These are phyloP conservation scores for Fistulinella staudtii DNA, from an alignment of 1,284 basidiomycete genomes.

Conservation along the genomic window DNA sequence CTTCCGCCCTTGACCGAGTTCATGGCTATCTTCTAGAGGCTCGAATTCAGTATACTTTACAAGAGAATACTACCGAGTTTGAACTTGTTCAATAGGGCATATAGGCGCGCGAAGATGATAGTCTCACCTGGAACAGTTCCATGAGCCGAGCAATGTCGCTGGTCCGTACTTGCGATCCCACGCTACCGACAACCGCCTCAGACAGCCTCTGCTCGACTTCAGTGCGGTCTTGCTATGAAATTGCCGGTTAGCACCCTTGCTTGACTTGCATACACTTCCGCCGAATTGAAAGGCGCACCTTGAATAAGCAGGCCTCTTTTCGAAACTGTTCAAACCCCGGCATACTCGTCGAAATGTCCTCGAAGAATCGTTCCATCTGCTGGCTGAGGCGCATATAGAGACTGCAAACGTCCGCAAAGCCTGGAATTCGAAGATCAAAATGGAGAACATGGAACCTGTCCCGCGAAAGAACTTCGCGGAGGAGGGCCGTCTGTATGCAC, in stretches of 20 bases:
- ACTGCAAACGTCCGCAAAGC: conserved; percentile 74
- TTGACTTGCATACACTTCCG: not conserved
- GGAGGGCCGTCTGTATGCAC: conserved; percentile 57
- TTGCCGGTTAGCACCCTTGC: conserved; percentile 4
- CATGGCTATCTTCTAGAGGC: conserved; percentile 36
- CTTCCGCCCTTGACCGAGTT: conserved; percentile 26
- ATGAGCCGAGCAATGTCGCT: conserved; percentile 79
- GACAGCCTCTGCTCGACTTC: conserved; percentile 60
- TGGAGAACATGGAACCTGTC: conserved; percentile 73
- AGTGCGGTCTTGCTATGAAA: conserved; percentile 62
- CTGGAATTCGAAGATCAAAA: conserved; percentile 79
- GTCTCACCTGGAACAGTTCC: conserved; percentile 70
- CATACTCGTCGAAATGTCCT: conserved; percentile 53
- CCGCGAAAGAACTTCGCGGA: conserved; percentile 69
- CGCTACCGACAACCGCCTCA: conserved; percentile 36
- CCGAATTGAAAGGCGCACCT: conserved; percentile 43
- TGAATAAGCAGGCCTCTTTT: conserved; percentile 73
- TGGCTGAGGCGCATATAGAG: conserved; percentile 70
- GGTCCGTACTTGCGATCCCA: conserved; percentile 53
- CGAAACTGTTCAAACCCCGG: conserved; percentile 71
- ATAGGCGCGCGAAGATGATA: conserved; percentile 1
- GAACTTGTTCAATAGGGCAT: not conserved
- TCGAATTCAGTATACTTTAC: conserved; percentile 69
- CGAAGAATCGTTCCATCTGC: conserved; percentile 80
- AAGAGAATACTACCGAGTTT: conserved; percentile 51